Conservation (phyloP, 108 stramenopile genomes). For the Cyclotella atomus region DNA sequence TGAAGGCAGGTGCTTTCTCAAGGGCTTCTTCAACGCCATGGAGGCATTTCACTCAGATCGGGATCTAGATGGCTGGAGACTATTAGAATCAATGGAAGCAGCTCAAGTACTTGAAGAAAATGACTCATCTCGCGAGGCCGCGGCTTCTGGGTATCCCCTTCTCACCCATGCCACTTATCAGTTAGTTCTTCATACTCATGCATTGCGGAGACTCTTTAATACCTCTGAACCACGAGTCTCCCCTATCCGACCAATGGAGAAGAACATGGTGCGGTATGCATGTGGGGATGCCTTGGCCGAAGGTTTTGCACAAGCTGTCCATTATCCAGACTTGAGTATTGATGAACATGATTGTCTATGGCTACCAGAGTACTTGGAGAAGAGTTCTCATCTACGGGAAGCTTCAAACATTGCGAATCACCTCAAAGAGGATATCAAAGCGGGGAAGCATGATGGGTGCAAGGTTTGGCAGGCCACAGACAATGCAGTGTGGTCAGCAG, state of each 20-base stretch:
- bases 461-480: conserved; percentile 23
- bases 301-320: background rate
- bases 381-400: conserved; percentile 11
- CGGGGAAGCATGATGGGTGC: conserved; percentile 10
- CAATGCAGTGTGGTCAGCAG: conserved; percentile 12
- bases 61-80: conserved; percentile 18
- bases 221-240: background rate
- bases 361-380: background rate
- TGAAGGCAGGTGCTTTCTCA: conserved; percentile 8
- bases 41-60: conserved; percentile 7
- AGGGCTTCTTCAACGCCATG: conserved; percentile 21
- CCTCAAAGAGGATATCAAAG: background rate
- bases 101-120: background rate
- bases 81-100: background rate
- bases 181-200: background rate
- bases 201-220: background rate
- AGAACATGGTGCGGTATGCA: background rate
- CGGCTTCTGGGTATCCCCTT: background rate
- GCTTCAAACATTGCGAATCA: conserved; percentile 14
- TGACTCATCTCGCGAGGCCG: background rate
- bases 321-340: conserved; percentile 10
- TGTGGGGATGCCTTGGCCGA: conserved; percentile 13
- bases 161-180: background rate
- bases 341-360: conserved; percentile 11
- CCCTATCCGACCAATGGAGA: conserved; percentile 8